Conservation (phyloP, 208 protist species). For the Leishmania tarentolae region DNA sequence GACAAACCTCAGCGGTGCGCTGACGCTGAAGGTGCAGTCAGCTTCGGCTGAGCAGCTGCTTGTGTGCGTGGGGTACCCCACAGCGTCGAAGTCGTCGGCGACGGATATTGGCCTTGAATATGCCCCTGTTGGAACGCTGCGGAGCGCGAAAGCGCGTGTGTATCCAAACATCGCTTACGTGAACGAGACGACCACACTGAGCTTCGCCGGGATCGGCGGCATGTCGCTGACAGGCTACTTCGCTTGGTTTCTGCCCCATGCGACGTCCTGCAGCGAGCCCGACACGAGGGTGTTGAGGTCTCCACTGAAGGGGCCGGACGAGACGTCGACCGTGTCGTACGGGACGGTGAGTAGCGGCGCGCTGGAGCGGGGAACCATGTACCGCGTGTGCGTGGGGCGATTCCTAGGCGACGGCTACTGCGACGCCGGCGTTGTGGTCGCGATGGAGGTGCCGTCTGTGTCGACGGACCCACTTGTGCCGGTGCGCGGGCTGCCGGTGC, state of each 20-base stretch:
- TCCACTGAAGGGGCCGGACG: neutral
- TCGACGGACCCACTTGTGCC: slow-evolving; percentile 7
- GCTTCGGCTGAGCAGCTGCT: slow-evolving; percentile 15
- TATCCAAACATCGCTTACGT: slow-evolving; percentile 29
- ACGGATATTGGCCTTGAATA: slow-evolving; percentile 9
- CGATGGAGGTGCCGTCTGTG: slow-evolving; percentile 4
- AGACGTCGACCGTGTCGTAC: slow-evolving; percentile 4
- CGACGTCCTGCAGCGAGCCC: neutral
- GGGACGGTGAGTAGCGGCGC: neutral
- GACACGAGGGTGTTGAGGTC: neutral
- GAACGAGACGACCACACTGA: slow-evolving; percentile 11
- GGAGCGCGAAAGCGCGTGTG: slow-evolving; percentile 21
- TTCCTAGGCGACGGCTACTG: neutral
- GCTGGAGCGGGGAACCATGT: neutral
- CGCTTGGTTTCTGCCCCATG: neutral
- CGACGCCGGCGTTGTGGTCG: slow-evolving; percentile 1
- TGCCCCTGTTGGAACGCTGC: slow-evolving; percentile 33
- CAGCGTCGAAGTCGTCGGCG: slow-evolving; percentile 24
- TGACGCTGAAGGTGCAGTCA: slow-evolving; percentile 25
- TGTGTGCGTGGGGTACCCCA: slow-evolving; percentile 49
- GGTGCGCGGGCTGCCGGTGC: slow-evolving; percentile 13
- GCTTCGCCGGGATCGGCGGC: neutral
- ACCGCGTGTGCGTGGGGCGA: slow-evolving; percentile 8
- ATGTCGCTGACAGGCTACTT: neutral
- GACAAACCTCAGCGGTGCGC: slow-evolving; percentile 21